Base-by-base conservation (phyloP, 768 basidiomycete genomes). In the Phaffia tasmanica region DNA sequence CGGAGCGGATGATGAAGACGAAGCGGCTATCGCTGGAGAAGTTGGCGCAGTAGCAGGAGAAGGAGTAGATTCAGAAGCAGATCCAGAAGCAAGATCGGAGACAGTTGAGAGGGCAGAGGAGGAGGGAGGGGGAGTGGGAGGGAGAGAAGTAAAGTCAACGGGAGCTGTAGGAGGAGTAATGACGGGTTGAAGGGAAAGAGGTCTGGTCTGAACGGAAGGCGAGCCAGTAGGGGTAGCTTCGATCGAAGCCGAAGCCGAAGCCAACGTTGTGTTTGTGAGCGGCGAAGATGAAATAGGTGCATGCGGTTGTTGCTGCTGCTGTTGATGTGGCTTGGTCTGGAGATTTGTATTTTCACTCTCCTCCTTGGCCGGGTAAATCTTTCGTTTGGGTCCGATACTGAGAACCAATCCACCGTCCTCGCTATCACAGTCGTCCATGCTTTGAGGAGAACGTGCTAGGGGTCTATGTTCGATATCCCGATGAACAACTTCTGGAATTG, bases 211-310 rank as follows among this genome's bases (percentile, higher is more conserved):
- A 46, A 61, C 50, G 9, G 49, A 49, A 58, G 57, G n/a, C 15
- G 42, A 23, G 51, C 53, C n/a, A 30, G 63, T 16, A 50, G 57
- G 16, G 30, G 64, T 57, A 11, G 50, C 14, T 21, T 30, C 46
- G 56, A 29, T 5, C 3, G 19, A 25, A 19, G 64, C 35, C 42
- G 50, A 49, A 14, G 25, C 53, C 14, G 48, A 49, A 42, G 42
- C 56, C 23, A 29, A 54, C 25, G 55, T 57, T 32, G 59, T 62
- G 23, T 67, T 55, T 56, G 62, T 67, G 55, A 67, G 66, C 19
- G 66, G 66, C 0, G 61, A 62, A 21, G 66, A 67, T 15, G 18
- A 59, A 14, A 30, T 18, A 6, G 4, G 30, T 35, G 35, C 59
- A 19, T 3, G 5, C 46, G 35, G 35, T 61, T 27, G 59, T 21